Base-by-base conservation (phyloP, 106 monocot species). In the Vanilla planifolia region DNA sequence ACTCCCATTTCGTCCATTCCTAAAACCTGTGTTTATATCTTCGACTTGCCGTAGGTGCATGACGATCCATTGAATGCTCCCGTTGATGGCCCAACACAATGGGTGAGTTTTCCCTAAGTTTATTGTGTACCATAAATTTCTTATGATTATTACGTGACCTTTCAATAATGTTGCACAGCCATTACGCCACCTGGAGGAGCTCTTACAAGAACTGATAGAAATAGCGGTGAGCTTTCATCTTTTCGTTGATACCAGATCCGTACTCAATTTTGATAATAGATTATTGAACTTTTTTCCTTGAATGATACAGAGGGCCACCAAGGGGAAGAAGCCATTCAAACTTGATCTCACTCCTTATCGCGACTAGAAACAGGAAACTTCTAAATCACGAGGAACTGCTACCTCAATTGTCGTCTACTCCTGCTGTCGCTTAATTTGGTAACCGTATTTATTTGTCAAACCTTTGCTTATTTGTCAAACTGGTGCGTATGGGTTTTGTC, bases 51-150 rank as follows among this genome's bases (percentile, higher is more conserved):
- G n/a, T 59, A 82, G 87, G 82, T 86, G 63, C 89, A 95, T 60
- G 83, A 95, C 64, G 80, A 95, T 66, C 94, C 94, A 26, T 51
- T 95, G 48, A 86, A 75, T 61, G 94, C 94, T 64, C 89, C 94
- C 7, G 89, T 89, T 59, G 94, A 95, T 76, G 94, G 89, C 7
- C 94, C 94, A 30, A 95, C 94, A 43, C 94, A 95, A 73, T 90
- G 94, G 94, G 86, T 86, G 32, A 68, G 78, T 51, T 48, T 48
- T 43, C 22, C 3, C 11, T 14, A 45, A 16, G 15, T 27, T 43
- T 32, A 25, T 8, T 4, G 7, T 48, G n/a, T 48, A 48, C 3
- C 21, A 23, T 19, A 48, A 21, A 48, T 23, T 19, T 48, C 2
- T 22, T 6, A 0, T 0, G 8, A 1, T 22, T 17, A 48, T 43